Evolutionary conservation across 768 basidiomycete genomes (phyloP).

Genomic region (Hortiboletus flavorubellus): DNA sequence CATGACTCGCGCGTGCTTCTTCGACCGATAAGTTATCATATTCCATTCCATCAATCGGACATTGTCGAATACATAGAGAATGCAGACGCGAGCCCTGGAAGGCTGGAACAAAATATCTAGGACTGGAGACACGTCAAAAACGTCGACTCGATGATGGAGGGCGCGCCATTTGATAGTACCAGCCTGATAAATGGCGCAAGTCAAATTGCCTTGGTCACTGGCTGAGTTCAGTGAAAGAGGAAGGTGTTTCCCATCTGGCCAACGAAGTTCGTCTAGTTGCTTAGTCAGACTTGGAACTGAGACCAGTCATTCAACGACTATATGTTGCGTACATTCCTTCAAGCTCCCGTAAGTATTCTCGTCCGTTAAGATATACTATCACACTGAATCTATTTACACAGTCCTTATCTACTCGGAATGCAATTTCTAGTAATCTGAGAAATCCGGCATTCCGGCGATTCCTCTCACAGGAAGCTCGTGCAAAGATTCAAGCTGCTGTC

Average conservation of each 20-base stretch:
- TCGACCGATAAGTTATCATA: neutral
- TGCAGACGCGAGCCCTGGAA: too few species aligned
- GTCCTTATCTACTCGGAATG: constrained; percentile 11
- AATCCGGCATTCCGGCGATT: constrained; percentile 36
- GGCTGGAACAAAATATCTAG: too few species aligned
- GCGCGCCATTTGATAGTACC: too few species aligned
- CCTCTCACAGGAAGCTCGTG: constrained; percentile 59
- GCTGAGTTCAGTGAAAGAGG: too few species aligned
- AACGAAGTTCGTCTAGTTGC: neutral
- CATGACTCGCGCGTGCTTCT: neutral
- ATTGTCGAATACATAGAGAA: too few species aligned
- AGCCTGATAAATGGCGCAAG: too few species aligned
- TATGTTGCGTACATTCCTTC: constrained; percentile 19
- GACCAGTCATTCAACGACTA: neutral
- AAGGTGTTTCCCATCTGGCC: too few species aligned
- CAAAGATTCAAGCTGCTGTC: constrained; percentile 71
- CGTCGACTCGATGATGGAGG: too few species aligned
- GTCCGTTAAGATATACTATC: too few species aligned
- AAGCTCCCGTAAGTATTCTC: constrained; percentile 10
- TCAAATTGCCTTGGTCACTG: too few species aligned
- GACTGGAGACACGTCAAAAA: too few species aligned
- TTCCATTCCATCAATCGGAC: neutral
- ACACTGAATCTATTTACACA: neutral
- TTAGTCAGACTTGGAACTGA: neutral
- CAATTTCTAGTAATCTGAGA: constrained; percentile 3